phyloP scores from a whole-genome alignment of 805 yeast genomes.

The Jamesozyma gamospora region DNA sequence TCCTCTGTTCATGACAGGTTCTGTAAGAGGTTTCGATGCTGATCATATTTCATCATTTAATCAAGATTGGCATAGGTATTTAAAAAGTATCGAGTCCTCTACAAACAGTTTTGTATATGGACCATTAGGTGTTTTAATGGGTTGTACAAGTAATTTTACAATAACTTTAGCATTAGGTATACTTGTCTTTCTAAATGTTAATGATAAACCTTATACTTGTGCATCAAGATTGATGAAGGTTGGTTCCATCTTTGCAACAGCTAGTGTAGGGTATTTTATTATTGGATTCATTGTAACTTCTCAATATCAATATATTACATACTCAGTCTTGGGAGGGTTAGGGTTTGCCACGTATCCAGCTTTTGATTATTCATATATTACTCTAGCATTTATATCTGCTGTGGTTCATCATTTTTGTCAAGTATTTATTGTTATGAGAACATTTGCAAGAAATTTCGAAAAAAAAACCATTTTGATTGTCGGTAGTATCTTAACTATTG shows the following conservation, averaged over 20 bases:
- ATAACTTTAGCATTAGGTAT: constrained; percentile 54
- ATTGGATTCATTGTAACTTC: constrained; percentile 39
- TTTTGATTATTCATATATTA: constrained; percentile 36
- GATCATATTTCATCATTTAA: constrained; percentile 33
- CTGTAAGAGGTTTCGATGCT: constrained; percentile 25
- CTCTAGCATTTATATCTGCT: constrained; percentile 49
- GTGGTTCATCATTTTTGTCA: constrained; percentile 54
- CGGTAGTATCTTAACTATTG: constrained; percentile 44
- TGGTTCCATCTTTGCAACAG: constrained; percentile 44
- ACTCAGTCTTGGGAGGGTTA: constrained; percentile 26
- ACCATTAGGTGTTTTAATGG: constrained; percentile 51
- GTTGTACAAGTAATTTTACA: constrained; percentile 55
- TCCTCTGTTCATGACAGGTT: constrained; percentile 32
- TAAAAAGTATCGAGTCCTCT: constrained; percentile 21
- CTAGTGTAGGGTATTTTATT: constrained; percentile 44
- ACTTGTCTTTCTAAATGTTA: constrained; percentile 53
- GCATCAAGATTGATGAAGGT: constrained; percentile 21
- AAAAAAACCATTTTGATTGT: constrained; percentile 49
- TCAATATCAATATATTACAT: constrained; percentile 35
- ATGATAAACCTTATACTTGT: constrained; percentile 47
- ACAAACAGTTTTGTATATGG: constrained; percentile 44
- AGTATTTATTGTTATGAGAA: constrained; percentile 58
- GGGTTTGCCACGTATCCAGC: constrained; percentile 32
- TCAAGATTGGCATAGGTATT: constrained; percentile 41
- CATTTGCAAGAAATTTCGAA: constrained; percentile 59